Conservation (phyloP, 2,329 filamentous ascomycete genomes). For the Canariomyces notabilis region DNA sequence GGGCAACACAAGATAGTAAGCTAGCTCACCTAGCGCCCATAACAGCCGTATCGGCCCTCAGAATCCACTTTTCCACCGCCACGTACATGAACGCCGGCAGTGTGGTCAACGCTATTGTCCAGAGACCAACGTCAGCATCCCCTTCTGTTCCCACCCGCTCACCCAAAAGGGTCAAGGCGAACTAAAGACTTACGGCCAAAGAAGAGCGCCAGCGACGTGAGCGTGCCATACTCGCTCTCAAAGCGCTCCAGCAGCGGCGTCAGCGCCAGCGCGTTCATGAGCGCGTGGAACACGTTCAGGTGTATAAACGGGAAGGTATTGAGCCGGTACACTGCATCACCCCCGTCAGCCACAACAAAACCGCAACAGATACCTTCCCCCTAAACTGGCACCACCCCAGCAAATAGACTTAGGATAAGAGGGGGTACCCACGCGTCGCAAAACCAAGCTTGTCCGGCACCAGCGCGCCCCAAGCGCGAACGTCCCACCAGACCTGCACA, state of each 20-base stretch:
- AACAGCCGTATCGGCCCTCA: constrained; percentile 66
- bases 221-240: constrained; percentile 84
- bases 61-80: constrained; percentile 66
- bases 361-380: no score
- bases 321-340: constrained; percentile 80
- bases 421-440: constrained; percentile 55
- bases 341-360: not conserved
- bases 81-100: constrained; percentile 80
- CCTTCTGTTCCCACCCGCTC: not conserved
- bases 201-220: constrained; percentile 82
- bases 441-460: constrained; percentile 72
- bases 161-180: not conserved
- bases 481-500: constrained; percentile 64
- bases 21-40: constrained; percentile 73
- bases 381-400: not conserved
- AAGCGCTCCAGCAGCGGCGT: constrained; percentile 90
- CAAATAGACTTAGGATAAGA: not conserved
- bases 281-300: constrained; percentile 69
- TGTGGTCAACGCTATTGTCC: constrained; percentile 67
- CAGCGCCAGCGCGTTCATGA: constrained; percentile 74
- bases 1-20: not conserved
- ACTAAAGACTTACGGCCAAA: constrained; percentile 77
- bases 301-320: constrained; percentile 93
- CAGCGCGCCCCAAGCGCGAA: constrained; percentile 72
- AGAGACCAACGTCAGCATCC: constrained; percentile 7